phyloP scores from a whole-genome alignment of 1,284 basidiomycete species.

The Tremellales sp. region DNA sequence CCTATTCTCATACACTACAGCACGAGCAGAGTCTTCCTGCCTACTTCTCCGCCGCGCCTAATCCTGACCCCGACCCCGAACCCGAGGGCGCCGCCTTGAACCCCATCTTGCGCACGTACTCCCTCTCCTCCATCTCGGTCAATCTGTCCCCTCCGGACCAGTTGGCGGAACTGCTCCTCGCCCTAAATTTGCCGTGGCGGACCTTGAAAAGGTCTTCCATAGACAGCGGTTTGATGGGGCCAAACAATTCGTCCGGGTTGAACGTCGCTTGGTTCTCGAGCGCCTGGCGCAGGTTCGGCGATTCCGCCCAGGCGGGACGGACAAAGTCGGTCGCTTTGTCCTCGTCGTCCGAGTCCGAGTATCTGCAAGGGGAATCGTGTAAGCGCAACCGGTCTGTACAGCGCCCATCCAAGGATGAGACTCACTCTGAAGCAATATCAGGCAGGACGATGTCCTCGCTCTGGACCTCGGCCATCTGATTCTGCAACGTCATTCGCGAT shows the following conservation, averaged over 20 bases:
- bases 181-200: constrained; percentile 63
- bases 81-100: constrained; percentile 52
- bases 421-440: constrained; percentile 80
- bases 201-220: constrained; percentile 69
- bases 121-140: constrained; percentile 73
- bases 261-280: constrained; percentile 73
- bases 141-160: constrained; percentile 79
- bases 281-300: constrained; percentile 72
- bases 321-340: constrained; percentile 56
- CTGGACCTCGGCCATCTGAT: constrained; percentile 49
- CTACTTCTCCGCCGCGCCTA: no score
- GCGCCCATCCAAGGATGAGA: constrained; percentile 3
- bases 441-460: constrained; percentile 75
- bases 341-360: constrained; percentile 91
- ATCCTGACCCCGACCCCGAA: background rate
- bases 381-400: background rate
- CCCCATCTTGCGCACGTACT: constrained; percentile 86
- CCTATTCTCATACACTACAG: no score
- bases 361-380: constrained; percentile 47
- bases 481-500: constrained; percentile 42
- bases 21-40: no score
- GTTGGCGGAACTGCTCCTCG: constrained; percentile 86
- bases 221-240: constrained; percentile 70
- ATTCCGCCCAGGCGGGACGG: constrained; percentile 83
- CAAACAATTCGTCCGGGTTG: constrained; percentile 91